Base-by-base conservation (phyloP, 2,329 filamentous ascomycete genomes). In the Cladosporium sp. region DNA sequence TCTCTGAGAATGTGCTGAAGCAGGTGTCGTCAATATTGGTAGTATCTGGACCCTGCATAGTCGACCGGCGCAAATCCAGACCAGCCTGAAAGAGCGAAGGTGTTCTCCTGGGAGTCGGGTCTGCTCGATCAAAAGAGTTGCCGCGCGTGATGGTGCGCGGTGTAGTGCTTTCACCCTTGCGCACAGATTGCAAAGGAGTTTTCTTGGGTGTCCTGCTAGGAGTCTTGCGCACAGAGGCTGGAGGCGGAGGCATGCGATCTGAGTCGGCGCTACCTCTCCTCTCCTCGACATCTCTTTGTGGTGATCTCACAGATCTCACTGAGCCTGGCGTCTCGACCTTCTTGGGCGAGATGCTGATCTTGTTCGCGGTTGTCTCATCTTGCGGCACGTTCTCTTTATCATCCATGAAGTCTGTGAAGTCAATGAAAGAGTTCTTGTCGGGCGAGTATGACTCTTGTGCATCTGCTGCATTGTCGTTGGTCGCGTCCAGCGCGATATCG, bases 1-100 rank as follows among this genome's bases (percentile, higher is more conserved):
- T 84, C 8, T 90, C 91, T 1, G 93, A 97, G 73, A 97, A 97
- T 12, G 83, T 85, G 77, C 91, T 96, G 70, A 96, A 89, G 68
- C 82, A 87, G 75, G 86, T 88, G 64, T 90, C 87, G 63, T 91
- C 87, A 12, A 79, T 64, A 50, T 62, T 63, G 64, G 64, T 63
- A n/a, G 73, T 63, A 32, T 78, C 72, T 13, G 40, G 40, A 19
- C 39, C 52, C 57, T 71, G 58, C 34, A 57, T 58, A 1, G 60
- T 54, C 22, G 62, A 62, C 19, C 40, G 32, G 48, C 63, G 63
- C 19, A 65, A n/a, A 37, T 68, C 64, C 24, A 67, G 60, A 15
- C 61, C 62, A 24, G 65, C 62, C 60, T 66, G 61, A 47, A 66
- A 64, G 24, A 55, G 52, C 13, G 63, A 60, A 17, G 57, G 44